These are phyloP conservation scores for Herpotrichia juniperi DNA, from an alignment of 2,329 filamentous ascomycete species.

Conservation along the genomic window DNA sequence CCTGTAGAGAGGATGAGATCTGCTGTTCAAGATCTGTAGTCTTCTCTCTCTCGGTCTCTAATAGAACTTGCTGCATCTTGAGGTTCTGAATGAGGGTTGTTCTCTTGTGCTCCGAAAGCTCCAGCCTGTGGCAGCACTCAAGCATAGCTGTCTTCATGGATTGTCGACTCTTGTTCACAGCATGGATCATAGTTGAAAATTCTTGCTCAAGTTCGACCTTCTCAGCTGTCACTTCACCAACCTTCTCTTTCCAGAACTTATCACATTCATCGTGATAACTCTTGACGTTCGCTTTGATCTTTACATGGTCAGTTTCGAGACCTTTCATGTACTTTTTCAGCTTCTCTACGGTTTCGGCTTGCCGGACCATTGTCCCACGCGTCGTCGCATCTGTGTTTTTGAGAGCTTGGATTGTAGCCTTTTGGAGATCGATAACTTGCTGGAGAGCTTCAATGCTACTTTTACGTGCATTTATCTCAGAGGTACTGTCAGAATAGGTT, in stretches of 20 bases:
- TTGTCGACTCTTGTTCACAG: slow-evolving; percentile 16
- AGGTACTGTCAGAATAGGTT: background rate
- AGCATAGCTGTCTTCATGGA: slow-evolving; percentile 20
- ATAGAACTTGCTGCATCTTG: slow-evolving; percentile 11
- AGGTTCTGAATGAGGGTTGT: slow-evolving; percentile 17
- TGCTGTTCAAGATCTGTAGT: slow-evolving; percentile 28
- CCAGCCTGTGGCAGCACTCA: slow-evolving; percentile 20
- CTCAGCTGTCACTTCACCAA: slow-evolving; percentile 27
- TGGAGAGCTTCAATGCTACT: slow-evolving; percentile 3
- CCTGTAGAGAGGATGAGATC: slow-evolving; percentile 20
- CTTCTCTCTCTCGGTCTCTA: slow-evolving; percentile 27
- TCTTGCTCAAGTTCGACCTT: slow-evolving; percentile 21
- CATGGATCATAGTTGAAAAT: slow-evolving; percentile 14
- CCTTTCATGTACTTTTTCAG: slow-evolving; percentile 34
- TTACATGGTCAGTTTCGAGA: slow-evolving; percentile 34
- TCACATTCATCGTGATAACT: slow-evolving; percentile 19
- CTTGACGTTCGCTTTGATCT: slow-evolving; percentile 17
- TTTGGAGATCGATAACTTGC: background rate
- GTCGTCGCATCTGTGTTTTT: slow-evolving; percentile 5
- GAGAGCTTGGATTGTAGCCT: background rate
- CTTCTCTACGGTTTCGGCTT: slow-evolving; percentile 22
- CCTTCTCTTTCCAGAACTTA: slow-evolving; percentile 17
- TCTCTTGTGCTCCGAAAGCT: slow-evolving; percentile 18
- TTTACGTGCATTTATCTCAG: background rate
- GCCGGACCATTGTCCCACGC: slow-evolving; percentile 1